Evolutionary conservation across 371 early-diverging fungal species (phyloP).

Genomic region (Phascolomyces articulosus): DNA sequence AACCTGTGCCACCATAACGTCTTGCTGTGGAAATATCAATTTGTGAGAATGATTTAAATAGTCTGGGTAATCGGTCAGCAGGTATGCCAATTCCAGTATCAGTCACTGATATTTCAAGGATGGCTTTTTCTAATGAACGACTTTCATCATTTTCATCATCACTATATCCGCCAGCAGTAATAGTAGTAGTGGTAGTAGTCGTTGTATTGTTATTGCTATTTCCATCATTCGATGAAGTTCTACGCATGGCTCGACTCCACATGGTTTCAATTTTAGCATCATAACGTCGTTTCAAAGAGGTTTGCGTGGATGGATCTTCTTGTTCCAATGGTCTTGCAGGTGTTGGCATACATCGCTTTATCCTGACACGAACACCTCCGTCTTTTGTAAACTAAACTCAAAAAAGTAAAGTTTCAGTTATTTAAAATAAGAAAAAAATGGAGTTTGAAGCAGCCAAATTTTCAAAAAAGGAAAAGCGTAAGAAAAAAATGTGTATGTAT

Average conservation of each 20-base stretch:
- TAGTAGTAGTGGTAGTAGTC: neutral
- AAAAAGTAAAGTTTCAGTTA: neutral
- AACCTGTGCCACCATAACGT: constrained; percentile 60
- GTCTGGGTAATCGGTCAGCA: constrained; percentile 56
- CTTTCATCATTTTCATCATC: constrained; percentile 20
- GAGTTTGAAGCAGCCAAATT: neutral
- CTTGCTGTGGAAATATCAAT: constrained; percentile 63
- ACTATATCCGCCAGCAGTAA: neutral
- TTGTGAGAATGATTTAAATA: constrained; percentile 64
- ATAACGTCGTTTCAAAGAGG: constrained; percentile 61
- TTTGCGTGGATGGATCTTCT: constrained; percentile 26
- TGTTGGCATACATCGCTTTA: constrained; percentile 37
- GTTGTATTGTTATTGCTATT: neutral
- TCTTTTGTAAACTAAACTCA: constrained; percentile 45
- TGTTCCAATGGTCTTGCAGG: constrained; percentile 19
- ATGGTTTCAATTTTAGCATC: constrained; percentile 58
- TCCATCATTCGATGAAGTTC: constrained; percentile 5
- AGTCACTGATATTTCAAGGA: constrained; percentile 59
- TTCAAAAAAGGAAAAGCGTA: neutral
- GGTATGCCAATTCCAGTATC: constrained; percentile 67
- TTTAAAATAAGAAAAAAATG: neutral
- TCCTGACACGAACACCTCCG: constrained; percentile 43
- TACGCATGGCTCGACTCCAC: constrained; percentile 23
- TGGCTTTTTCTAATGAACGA: constrained; percentile 40
- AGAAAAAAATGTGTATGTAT: neutral